Evolutionary conservation across 2,329 filamentous ascomycete genomes (phyloP).

Genomic region (Monosporascus sp.): DNA sequence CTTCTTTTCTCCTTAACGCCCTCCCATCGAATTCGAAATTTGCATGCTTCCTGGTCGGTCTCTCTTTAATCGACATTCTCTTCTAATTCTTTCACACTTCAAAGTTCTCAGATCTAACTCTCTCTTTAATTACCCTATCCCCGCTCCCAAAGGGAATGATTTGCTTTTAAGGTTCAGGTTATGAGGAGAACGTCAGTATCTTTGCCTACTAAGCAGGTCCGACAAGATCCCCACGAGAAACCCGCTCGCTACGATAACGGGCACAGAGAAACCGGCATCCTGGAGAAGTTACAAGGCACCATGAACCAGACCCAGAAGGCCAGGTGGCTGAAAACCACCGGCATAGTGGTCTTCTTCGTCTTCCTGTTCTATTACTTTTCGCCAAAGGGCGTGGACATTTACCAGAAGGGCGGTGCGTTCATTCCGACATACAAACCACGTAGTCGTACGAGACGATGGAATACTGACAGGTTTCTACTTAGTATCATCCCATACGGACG

Average conservation of each 20-base stretch:
- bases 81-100: too few species aligned
- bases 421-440: not conserved
- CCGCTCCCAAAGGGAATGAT: conserved; percentile 19
- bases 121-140: not conserved
- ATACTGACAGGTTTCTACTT: conserved; percentile 13
- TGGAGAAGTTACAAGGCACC: conserved; percentile 52
- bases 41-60: not conserved
- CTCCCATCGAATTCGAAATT: not conserved
- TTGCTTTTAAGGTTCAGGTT: conserved; percentile 18
- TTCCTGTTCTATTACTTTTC: conserved; percentile 60
- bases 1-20: not conserved
- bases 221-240: conserved; percentile 61
- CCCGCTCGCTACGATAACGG: conserved; percentile 51
- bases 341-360: conserved; percentile 54
- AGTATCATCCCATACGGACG: conserved; percentile 27
- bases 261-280: conserved; percentile 39
- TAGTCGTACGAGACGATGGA: not conserved
- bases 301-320: conserved; percentile 61
- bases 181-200: conserved; percentile 65
- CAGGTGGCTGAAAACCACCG: conserved; percentile 60
- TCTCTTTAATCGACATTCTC: not conserved
- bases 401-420: conserved; percentile 40
- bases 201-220: conserved; percentile 54
- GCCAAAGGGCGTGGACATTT: conserved; percentile 51
- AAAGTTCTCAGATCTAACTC: not conserved